A percentile compares a stretch with the other conserved stretches of the same genome.
Evolutionary conservation across 306 rosid genomes (phyloP).

Genomic region (Vigna unguiculata): DNA sequence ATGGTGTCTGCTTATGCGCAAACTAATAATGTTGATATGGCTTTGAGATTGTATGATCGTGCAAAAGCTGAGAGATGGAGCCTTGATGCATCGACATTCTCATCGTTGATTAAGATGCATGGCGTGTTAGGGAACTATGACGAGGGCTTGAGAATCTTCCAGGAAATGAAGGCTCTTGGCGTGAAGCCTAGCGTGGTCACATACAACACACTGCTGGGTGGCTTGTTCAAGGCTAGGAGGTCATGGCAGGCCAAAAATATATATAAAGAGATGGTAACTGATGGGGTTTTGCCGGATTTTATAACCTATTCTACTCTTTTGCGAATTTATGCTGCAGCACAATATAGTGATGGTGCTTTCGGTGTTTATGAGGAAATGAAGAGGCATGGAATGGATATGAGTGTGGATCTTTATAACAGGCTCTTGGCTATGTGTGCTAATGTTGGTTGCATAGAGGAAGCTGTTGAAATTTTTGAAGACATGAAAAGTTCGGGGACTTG

Average conservation of each 20-base stretch:
- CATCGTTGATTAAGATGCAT: constrained; percentile 70
- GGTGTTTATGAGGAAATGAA: constrained; percentile 80
- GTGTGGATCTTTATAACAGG: constrained; percentile 67
- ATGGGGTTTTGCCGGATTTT: constrained; percentile 66
- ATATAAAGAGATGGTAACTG: constrained; percentile 71
- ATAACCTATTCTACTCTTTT: constrained; percentile 76
- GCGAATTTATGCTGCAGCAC: constrained; percentile 71
- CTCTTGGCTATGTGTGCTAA: constrained; percentile 88
- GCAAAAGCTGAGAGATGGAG: constrained; percentile 77
- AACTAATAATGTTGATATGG: constrained; percentile 72
- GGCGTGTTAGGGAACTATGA: constrained; percentile 69
- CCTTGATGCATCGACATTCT: constrained; percentile 65
- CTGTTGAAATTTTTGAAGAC: constrained; percentile 68
- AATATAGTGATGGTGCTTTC: constrained; percentile 72
- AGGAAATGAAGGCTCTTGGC: constrained; percentile 86
- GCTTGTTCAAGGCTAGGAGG: constrained; percentile 78
- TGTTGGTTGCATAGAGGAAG: constrained; percentile 68
- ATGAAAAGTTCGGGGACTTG: constrained; percentile 68
- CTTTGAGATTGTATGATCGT: constrained; percentile 71
- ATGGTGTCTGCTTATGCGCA: constrained; percentile 84
- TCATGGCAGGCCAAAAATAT: constrained; percentile 76
- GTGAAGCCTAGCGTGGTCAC: constrained; percentile 61
- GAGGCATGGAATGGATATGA: constrained; percentile 66
- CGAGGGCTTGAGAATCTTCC: constrained; percentile 74
- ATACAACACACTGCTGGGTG: constrained; percentile 75